Base-by-base conservation (phyloP, 192 early-diverging fungal species). In the Backusella circina region DNA sequence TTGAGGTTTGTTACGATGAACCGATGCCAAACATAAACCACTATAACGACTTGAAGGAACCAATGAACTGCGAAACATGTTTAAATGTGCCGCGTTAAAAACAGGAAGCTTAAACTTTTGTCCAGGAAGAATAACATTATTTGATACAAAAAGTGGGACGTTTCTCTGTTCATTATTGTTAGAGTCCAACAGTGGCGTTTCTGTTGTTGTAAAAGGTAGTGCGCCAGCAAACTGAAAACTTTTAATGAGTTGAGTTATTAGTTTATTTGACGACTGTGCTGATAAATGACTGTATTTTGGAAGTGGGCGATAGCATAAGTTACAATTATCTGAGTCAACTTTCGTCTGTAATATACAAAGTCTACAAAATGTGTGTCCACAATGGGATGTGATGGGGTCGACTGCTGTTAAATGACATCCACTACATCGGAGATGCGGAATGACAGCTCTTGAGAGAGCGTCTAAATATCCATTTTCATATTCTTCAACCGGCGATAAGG, bases 291-390 rank as follows among this genome's bases (percentile, higher is more conserved):
- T 41, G 61, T 37, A 74, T 65, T 74, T 74, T 8, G 73, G 73
- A 41, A 74, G 64, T n/a, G 73, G 73, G 28, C 73, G 73, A 65
- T 66, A 65, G 18, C 73, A 74, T 33, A 35, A 39, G 26, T 44
- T 36, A 41, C 73, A 74, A n/a, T 74, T 54, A 33, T 66, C 73
- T 18, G 73, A 41, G 8, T 31, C 61, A 12, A 74, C 38, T 32
- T 74, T 74, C 23, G 23, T 41, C 38, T 74, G 57, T 36, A 74
- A 41, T 31, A 74, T 37, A 18, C 73, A 74, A 21, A 74, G 37
- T 74, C 73, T 74, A 44, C 73, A 74, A 38, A 74, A 74, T 8
- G 73, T 74, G n/a, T 74, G 73, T 23, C 73, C 73, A 31, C 73
- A 74, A 21, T 54, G 73, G 0, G 64, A 66, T 39, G 73, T 74